Evolutionary conservation across 2,329 filamentous ascomycete species (phyloP).

Genomic region (Xylaria sp.): DNA sequence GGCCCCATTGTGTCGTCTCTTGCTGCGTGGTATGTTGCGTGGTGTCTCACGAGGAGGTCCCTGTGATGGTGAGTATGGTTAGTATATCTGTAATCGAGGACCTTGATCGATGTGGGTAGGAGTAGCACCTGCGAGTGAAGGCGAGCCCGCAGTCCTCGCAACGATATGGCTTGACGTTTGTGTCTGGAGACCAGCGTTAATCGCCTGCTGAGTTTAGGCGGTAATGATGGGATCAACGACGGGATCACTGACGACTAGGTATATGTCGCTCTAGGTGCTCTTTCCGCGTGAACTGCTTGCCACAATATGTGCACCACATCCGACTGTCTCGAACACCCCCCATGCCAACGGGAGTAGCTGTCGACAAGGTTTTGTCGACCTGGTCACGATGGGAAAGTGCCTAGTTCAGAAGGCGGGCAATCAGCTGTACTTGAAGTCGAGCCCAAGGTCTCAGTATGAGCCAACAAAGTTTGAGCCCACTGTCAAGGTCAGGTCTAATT

Average conservation of each 20-base stretch:
- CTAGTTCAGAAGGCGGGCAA: too few relatives aligned
- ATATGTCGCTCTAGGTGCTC: slow-evolving; percentile 63
- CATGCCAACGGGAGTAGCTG: slow-evolving; percentile 6
- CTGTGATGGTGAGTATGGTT: slow-evolving; percentile 37
- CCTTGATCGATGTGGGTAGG: background rate
- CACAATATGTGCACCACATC: slow-evolving; percentile 61
- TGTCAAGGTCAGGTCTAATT: too few relatives aligned
- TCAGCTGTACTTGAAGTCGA: background rate
- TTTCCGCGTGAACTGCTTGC: slow-evolving; percentile 60
- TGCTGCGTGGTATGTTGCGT: slow-evolving; percentile 57
- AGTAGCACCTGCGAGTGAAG: slow-evolving; percentile 55
- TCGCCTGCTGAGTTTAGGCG: background rate
- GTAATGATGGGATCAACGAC: background rate
- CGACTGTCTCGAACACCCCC: slow-evolving; percentile 23
- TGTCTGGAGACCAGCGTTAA: slow-evolving; percentile 47
- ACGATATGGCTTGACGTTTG: slow-evolving; percentile 60
- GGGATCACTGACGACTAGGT: slow-evolving; percentile 52
- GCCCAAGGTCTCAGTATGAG: background rate
- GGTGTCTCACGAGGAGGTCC: slow-evolving; percentile 57
- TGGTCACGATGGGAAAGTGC: too few relatives aligned
- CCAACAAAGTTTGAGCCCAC: too few relatives aligned
- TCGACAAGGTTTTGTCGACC: too few relatives aligned
- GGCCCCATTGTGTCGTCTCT: slow-evolving; percentile 55
- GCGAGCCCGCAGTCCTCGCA: slow-evolving; percentile 56
- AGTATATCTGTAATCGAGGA: background rate